These are phyloP conservation scores for Litchi chinensis DNA, from an alignment of 345 rosid genomes.

Conservation along the genomic window DNA sequence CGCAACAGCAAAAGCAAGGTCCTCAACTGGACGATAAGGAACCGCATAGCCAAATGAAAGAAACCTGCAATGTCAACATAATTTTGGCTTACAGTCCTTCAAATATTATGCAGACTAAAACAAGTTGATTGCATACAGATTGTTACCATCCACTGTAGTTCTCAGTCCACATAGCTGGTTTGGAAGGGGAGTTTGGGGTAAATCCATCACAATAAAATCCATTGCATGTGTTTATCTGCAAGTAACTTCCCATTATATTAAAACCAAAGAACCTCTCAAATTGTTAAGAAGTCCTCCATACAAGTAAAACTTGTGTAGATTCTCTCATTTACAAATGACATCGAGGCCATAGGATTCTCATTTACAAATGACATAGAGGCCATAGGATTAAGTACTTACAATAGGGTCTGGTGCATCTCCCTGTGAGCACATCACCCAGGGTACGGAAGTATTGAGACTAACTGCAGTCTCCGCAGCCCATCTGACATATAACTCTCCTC, in stretches of 20 bases:
- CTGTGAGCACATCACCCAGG: conserved; percentile 73
- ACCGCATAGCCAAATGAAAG: conserved; percentile 62
- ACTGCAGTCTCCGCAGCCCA: conserved; percentile 78
- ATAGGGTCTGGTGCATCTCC: conserved; percentile 66
- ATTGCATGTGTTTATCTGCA: conserved; percentile 75
- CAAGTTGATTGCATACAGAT: neutral
- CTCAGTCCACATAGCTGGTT: conserved; percentile 74
- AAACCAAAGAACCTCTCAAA: neutral
- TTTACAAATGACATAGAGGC: neutral
- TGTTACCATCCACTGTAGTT: conserved; percentile 64
- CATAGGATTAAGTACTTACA: conserved; percentile 28
- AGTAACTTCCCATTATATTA: neutral
- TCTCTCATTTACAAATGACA: neutral
- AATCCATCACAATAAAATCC: conserved; percentile 67
- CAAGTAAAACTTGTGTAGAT: neutral
- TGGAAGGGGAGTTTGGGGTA: conserved; percentile 56
- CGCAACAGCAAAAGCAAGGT: conserved; percentile 68
- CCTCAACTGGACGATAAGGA: conserved; percentile 69
- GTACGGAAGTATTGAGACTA: conserved; percentile 58
- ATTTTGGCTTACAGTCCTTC: neutral
- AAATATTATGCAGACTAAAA: conserved; percentile 7
- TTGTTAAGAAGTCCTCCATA: neutral
- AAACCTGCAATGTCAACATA: conserved; percentile 42
- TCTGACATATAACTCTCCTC: conserved; percentile 49
- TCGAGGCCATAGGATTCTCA: neutral